Conservation (phyloP, 1,284 basidiomycete species). For the Puccinia triticina region DNA sequence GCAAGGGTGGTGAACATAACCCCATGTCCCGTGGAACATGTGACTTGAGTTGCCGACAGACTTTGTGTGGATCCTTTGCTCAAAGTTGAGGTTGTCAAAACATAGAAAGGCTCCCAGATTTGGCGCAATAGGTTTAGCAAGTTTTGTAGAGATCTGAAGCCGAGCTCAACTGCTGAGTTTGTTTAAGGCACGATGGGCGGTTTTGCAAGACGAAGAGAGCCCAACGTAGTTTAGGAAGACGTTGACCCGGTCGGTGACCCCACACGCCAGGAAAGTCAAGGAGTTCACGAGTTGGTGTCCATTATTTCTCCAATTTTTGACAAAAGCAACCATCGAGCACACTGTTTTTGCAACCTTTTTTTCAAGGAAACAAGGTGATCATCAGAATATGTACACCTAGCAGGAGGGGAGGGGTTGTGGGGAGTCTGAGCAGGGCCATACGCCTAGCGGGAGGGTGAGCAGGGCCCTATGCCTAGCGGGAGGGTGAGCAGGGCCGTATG, state of each 20-base stretch:
- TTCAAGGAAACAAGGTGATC: not conserved
- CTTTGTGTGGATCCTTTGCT: not conserved
- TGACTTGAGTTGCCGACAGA: not conserved
- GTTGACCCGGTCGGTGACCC: not conserved
- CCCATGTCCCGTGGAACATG: constrained; percentile 21
- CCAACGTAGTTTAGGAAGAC: not conserved
- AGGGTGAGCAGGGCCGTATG: too few species aligned
- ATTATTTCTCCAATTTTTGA: not conserved
- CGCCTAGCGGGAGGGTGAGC: too few species aligned
- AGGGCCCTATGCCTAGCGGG: too few species aligned
- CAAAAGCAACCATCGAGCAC: constrained; percentile 16
- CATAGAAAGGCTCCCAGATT: not conserved
- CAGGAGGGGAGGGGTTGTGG: too few species aligned
- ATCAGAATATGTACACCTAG: not conserved
- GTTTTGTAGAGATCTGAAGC: not conserved
- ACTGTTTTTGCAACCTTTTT: not conserved
- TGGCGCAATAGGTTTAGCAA: not conserved
- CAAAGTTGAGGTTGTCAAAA: constrained; percentile 3
- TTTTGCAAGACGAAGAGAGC: not conserved
- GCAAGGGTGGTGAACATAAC: not conserved
- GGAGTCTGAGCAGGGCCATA: too few species aligned
- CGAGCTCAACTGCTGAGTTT: not conserved
- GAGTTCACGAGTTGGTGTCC: not conserved
- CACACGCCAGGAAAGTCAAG: not conserved
- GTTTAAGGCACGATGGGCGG: not conserved